These are phyloP conservation scores for Sedum album DNA, from an alignment of 164 flowering plant genomes.

Conservation along the genomic window DNA sequence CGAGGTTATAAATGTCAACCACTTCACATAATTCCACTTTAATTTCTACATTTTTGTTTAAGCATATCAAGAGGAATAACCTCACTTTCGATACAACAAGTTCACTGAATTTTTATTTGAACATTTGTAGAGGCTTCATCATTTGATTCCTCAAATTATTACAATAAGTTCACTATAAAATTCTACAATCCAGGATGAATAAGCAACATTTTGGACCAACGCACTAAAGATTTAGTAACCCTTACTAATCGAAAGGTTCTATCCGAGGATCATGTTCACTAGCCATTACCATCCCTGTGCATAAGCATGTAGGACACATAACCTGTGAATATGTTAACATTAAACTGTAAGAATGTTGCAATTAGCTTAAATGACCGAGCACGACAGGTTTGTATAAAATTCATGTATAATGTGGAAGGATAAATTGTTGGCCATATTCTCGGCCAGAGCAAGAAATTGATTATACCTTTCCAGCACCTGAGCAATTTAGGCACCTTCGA, in stretches of 20 bases:
- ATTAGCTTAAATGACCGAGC: neutral
- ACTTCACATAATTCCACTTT: too few species aligned
- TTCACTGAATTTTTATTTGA: too few species aligned
- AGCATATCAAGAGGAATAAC: too few species aligned
- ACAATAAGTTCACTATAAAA: neutral
- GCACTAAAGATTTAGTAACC: neutral
- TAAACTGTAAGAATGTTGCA: neutral
- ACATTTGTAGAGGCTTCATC: too few species aligned
- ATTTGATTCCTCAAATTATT: constrained; percentile 2
- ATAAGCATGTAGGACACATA: constrained; percentile 97
- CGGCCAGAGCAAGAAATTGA: neutral
- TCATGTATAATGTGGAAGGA: too few species aligned
- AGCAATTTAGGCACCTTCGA: constrained; percentile 73
- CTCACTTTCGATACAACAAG: too few species aligned
- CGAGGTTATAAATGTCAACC: too few species aligned
- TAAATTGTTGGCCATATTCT: neutral
- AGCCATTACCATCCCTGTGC: constrained; percentile 97
- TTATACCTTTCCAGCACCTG: constrained; percentile 90
- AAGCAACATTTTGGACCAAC: neutral
- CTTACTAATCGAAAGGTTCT: constrained; percentile 71
- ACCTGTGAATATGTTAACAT: constrained; percentile 50
- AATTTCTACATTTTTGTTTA: too few species aligned
- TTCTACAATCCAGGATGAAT: neutral
- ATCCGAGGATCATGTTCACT: constrained; percentile 94
- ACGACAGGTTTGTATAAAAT: neutral